Base-by-base conservation (phyloP, 306 rosid genomes). In the Trifolium subterraneum region DNA sequence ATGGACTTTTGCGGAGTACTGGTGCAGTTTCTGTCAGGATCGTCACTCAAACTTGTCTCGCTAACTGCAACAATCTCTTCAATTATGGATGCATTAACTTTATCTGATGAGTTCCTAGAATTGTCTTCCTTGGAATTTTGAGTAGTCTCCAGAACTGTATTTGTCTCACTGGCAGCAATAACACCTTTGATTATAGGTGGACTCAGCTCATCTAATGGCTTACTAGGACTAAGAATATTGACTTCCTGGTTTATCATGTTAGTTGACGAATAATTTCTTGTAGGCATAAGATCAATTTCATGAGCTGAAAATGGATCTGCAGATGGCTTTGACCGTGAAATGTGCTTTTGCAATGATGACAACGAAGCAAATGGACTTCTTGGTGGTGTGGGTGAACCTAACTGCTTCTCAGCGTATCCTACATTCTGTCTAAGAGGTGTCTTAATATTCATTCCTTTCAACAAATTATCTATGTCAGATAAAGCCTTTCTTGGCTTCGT, bases 341-440 rank as follows among this genome's bases (percentile, higher is more conserved):
- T 74, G 66, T 80, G 86, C 85, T 68, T 82, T 56, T 69, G 88
- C 47, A 94, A 72, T 38, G 78, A 66, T 58, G 80, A 60, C 44
- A 83, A 62, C 5, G 80, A 60, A 68, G 93, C 85, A 84, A 88
- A 88, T 54, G 90, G 95, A 82, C 86, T 92, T 83, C 74, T 90
- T 68, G 92, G 87, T 62, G 92, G 90, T 51, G 87, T 82, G 75
- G 96, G 96, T 55, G 93, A 85, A 77, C 86, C 79, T 72, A 76
- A 67, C 29, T 74, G 80, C 85, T 64, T 80, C 51, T 64, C 16
- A 67, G 78, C 48, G 48, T 56, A 76, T 76, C 80, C 90, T 52
- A 64, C 69, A 29, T 74, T 69, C 69, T 15, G 76, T 66, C 29
- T 73, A n/a, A 36, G 75, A 27, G 85, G 83, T 42, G 90, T 87